Conservation (phyloP, 306 rosid genomes). For the Bauhinia variegata region DNA sequence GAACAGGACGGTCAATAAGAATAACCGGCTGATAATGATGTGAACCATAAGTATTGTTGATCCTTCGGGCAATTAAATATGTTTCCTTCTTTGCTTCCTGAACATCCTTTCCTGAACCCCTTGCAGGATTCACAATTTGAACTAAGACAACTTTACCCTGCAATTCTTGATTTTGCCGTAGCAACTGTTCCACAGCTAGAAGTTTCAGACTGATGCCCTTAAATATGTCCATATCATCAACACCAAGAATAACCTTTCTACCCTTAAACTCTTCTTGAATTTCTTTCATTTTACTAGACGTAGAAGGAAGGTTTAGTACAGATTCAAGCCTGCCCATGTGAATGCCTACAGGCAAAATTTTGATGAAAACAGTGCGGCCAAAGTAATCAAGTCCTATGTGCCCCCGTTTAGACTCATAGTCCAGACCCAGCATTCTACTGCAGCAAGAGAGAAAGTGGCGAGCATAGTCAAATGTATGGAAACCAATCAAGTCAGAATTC, state of each 20-base stretch:
- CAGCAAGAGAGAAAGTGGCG: constrained; percentile 94
- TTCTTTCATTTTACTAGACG: constrained; percentile 67
- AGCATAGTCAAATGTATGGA: constrained; percentile 89
- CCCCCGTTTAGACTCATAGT: constrained; percentile 90
- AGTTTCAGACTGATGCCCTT: constrained; percentile 84
- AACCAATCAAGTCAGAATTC: constrained; percentile 82
- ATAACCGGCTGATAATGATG: constrained; percentile 64
- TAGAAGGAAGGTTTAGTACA: constrained; percentile 61
- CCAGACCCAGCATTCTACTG: constrained; percentile 92
- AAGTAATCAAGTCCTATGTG: constrained; percentile 86
- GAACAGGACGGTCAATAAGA: constrained; percentile 74
- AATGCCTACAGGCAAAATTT: constrained; percentile 87
- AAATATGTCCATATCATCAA: constrained; percentile 90
- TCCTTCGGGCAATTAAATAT: constrained; percentile 59
- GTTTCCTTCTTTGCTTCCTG: constrained; percentile 75
- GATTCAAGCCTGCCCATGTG: constrained; percentile 87
- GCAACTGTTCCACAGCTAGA: constrained; percentile 76
- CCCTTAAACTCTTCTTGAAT: constrained; percentile 66
- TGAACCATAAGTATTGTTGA: constrained; percentile 65
- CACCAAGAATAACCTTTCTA: constrained; percentile 61
- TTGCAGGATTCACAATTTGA: constrained; percentile 89
- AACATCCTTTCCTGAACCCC: constrained; percentile 81
- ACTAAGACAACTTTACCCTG: constrained; percentile 68
- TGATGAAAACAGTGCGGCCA: constrained; percentile 81
- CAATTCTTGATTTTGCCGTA: constrained; percentile 63